phyloP scores from a whole-genome alignment of 257 asterid genomes.

The Solanum habrochaites region DNA sequence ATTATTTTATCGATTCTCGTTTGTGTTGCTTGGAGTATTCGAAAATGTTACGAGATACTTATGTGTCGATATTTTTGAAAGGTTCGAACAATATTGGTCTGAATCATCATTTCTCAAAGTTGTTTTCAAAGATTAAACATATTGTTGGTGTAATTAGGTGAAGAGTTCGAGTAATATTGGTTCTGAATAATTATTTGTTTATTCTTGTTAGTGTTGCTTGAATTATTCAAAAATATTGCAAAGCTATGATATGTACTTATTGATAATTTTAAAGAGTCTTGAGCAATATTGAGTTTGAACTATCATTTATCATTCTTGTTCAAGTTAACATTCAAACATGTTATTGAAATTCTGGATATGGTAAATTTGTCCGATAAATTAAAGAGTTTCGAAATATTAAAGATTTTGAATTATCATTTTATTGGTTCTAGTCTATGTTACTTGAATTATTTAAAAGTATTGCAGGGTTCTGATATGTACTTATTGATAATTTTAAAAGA shows the following conservation, averaged over 20 bases:
- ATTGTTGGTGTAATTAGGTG: not conserved
- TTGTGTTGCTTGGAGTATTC: not conserved
- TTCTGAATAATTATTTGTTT: not conserved
- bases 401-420: not conserved
- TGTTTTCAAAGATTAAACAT: no score
- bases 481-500: not conserved
- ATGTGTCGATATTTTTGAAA: not conserved
- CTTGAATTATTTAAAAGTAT: not conserved
- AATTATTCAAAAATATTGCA: not conserved
- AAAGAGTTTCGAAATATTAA: not conserved
- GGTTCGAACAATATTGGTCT: accelerated
- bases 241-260: not conserved
- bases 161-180: not conserved
- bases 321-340: no score
- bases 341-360: not conserved
- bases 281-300: accelerated
- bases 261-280: not conserved
- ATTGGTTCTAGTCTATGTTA: accelerated
- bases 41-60: no score
- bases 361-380: not conserved
- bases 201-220: accelerated
- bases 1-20: not conserved
- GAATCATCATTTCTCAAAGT: not conserved
- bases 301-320: not conserved
- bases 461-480: accelerated